These are phyloP conservation scores for Crithidia fasciculata DNA, from an alignment of 208 protist species.

Conservation along the genomic window DNA sequence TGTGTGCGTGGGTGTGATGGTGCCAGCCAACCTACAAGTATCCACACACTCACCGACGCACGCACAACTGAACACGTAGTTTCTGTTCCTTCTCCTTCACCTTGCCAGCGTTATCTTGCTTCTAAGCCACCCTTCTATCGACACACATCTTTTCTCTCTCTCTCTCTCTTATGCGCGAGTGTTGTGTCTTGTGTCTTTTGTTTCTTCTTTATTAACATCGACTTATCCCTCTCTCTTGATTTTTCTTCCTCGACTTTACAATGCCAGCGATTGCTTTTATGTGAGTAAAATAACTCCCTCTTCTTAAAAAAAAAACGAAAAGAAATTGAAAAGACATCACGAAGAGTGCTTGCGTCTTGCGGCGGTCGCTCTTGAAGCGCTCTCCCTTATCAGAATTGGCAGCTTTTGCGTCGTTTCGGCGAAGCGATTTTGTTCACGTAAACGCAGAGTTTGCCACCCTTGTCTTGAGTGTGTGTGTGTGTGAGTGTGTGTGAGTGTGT, in stretches of 20 bases:
- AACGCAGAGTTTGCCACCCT: no score
- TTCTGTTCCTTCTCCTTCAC: background rate
- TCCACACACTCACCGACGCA: background rate
- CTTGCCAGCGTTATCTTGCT: background rate
- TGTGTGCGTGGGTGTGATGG: background rate
- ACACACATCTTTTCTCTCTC: background rate
- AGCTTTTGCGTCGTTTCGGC: no score
- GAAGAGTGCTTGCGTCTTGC: no score
- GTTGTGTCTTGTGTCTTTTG: background rate
- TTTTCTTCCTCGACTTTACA: background rate
- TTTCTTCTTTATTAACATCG: background rate
- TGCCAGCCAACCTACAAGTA: no score
- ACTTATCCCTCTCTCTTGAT: background rate
- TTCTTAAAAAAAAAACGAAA: background rate
- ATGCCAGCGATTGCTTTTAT: background rate
- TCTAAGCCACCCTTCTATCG: background rate
- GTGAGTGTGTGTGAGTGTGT: no score
- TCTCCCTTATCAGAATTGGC: no score
- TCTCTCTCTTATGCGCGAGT: no score
- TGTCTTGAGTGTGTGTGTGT: no score
- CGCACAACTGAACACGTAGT: no score
- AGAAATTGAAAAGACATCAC: background rate
- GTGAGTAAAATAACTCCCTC: no score
- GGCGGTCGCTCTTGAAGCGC: no score
- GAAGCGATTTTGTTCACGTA: no score